Conservation (phyloP, 2,329 filamentous ascomycete species). For the Ophiocordyceps sinensis region DNA sequence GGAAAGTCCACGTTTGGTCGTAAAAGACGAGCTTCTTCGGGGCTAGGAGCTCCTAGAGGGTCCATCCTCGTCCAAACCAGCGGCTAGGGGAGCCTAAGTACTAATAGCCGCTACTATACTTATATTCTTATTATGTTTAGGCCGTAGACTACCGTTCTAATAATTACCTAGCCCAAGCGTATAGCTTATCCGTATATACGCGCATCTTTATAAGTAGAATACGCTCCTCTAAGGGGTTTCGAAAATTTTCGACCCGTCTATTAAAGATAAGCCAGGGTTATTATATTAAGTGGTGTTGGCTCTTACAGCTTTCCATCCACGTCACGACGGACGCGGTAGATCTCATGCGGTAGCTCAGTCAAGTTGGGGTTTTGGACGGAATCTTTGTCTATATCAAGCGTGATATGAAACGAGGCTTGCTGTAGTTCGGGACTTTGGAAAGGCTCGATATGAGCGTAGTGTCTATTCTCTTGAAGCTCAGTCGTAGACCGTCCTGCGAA, state of each 20-base stretch:
- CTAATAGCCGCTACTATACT: too few relatives aligned
- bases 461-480: neutral
- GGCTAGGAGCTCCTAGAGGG: constrained; percentile 7
- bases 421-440: too few relatives aligned
- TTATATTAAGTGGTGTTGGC: too few relatives aligned
- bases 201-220: too few relatives aligned
- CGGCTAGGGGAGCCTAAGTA: constrained; percentile 1
- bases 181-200: too few relatives aligned
- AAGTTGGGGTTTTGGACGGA: neutral
- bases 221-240: too few relatives aligned
- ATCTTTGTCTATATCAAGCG: neutral
- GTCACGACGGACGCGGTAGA: neutral
- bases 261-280: too few relatives aligned
- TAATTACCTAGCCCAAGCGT: too few relatives aligned
- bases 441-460: neutral
- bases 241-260: too few relatives aligned
- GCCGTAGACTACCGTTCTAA: too few relatives aligned
- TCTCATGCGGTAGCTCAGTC: neutral
- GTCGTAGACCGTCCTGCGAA: neutral
- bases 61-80: constrained; percentile 11
- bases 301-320: neutral
- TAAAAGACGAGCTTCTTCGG: neutral
- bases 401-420: neutral
- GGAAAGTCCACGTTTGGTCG: neutral
- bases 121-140: too few relatives aligned